Base-by-base conservation (phyloP, 345 rosid genomes). In the Hibiscus tridactylites region DNA sequence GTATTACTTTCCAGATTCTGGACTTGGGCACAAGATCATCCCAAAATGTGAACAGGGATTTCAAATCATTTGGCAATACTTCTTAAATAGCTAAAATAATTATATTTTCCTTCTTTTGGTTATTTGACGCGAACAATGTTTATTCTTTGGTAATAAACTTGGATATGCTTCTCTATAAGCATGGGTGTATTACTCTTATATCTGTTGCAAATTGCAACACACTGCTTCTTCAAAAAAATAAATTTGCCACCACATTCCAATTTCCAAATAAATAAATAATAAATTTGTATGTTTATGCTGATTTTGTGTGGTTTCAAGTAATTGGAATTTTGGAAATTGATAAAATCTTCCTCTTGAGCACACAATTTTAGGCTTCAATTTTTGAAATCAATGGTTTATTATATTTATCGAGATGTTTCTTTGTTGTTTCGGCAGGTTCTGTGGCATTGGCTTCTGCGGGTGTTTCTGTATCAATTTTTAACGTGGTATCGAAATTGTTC, bases 371-470 rank as follows among this genome's bases (percentile, higher is more conserved):
- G 21, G 26, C 42, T 58, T 58, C 73, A 58, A 28, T 42, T 24
- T 26, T 46, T 31, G 31, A 58, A 29, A 12, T 53, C 21, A 49
- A 47, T 6, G 68, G 9, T 74, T 47, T 73, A 12, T 63, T 7
- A 29, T 61, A 54, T 71, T 11, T 15, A 13, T 73, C 24, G 7
- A 53, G 4, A 50, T 21, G 57, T 61, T 19, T 16, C 24, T 24
- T 42, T 76, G 13, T 77, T 74, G 71, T 71, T 46, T 72, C 13
- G 68, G 59, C 81, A 95, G 97, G 97, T 77, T 81, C 96, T 24
- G 84, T 92, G 75, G 90, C 92, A 84, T 80, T 95, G 84, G 97
- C 92, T 75, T 88, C 97, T 0, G 96, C 97, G 37, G 99, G 91
- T 61, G 88, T 90, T 74, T 87, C 97, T 64, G 79, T 89, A 70